A percentile compares a stretch with the other conserved stretches of the same genome.
phyloP scores from a whole-genome alignment of 78 protist species.

The Chrysochromulina parva region DNA sequence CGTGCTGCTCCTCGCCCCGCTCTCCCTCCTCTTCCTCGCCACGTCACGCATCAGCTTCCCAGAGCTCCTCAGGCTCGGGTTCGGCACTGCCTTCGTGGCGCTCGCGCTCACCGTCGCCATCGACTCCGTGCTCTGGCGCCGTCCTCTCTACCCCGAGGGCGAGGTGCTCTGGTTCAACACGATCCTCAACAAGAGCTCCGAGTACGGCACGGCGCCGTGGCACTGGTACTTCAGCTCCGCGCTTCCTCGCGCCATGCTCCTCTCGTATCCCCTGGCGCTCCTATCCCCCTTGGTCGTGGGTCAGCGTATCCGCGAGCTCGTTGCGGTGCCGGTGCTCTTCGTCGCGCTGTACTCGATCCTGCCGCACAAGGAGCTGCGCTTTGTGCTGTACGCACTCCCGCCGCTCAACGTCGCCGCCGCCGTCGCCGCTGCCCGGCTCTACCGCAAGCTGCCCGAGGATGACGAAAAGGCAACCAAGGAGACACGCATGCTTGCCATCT shows the following conservation, averaged over 20 bases:
- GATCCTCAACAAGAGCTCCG: constrained; percentile 56
- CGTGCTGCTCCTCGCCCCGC: constrained; percentile 42
- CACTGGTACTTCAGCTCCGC: constrained; percentile 86
- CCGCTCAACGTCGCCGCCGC: constrained; percentile 62
- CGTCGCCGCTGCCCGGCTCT: background rate
- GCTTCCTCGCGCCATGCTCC: constrained; percentile 69
- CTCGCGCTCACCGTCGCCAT: background rate
- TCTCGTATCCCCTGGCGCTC: background rate
- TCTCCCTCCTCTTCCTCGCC: background rate
- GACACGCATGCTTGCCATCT: background rate
- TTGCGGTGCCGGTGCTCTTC: background rate
- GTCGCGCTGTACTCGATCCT: background rate
- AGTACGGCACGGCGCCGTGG: constrained; percentile 83
- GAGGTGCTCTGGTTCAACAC: constrained; percentile 85
- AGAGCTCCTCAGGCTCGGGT: no score
- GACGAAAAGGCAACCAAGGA: background rate
- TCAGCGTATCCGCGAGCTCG: background rate
- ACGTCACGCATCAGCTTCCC: no score
- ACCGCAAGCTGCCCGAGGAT: background rate
- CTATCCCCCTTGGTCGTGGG: background rate
- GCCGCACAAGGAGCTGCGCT: constrained; percentile 78
- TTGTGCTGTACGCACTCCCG: constrained; percentile 82
- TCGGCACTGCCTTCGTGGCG: constrained; percentile 63
- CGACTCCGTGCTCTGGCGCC: background rate
- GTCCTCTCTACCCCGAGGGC: constrained; percentile 82